phyloP scores from a whole-genome alignment of 371 early-diverging fungal species.

The Synchytrium microbalum region DNA sequence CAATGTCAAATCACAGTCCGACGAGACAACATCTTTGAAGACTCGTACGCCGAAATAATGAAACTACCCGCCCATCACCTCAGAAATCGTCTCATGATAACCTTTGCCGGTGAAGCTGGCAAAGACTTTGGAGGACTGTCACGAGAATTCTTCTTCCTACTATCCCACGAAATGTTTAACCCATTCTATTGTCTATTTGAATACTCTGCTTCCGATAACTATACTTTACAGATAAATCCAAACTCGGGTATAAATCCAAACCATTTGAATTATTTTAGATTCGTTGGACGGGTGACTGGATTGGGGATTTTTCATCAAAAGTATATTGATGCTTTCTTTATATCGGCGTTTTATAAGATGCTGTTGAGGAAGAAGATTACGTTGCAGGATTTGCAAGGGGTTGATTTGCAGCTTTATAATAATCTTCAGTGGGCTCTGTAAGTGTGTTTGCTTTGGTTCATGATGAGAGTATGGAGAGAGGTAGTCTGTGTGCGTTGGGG shows the following conservation, averaged over 20 bases:
- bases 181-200: conserved; percentile 89
- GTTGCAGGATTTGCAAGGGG: conserved; percentile 81
- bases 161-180: conserved; percentile 95
- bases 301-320: conserved; percentile 89
- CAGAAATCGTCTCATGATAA: conserved; percentile 85
- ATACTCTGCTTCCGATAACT: conserved; percentile 84
- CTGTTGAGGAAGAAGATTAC: conserved; percentile 72
- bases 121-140: conserved; percentile 92
- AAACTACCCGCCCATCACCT: conserved; percentile 68
- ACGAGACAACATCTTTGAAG: conserved; percentile 75
- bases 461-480: too few relatives aligned
- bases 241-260: conserved; percentile 87
- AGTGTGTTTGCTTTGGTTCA: background rate
- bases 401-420: conserved; percentile 81
- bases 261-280: conserved; percentile 88
- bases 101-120: conserved; percentile 92
- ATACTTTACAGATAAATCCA: conserved; percentile 86
- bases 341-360: conserved; percentile 85
- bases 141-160: conserved; percentile 77
- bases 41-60: conserved; percentile 80
- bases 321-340: conserved; percentile 85
- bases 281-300: conserved; percentile 90
- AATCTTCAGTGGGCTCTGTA: conserved; percentile 77
- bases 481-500: too few relatives aligned
- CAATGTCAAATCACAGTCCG: conserved; percentile 80